Evolutionary conservation across 805 yeast species (phyloP).

Genomic region (Candida sanyiensis): DNA sequence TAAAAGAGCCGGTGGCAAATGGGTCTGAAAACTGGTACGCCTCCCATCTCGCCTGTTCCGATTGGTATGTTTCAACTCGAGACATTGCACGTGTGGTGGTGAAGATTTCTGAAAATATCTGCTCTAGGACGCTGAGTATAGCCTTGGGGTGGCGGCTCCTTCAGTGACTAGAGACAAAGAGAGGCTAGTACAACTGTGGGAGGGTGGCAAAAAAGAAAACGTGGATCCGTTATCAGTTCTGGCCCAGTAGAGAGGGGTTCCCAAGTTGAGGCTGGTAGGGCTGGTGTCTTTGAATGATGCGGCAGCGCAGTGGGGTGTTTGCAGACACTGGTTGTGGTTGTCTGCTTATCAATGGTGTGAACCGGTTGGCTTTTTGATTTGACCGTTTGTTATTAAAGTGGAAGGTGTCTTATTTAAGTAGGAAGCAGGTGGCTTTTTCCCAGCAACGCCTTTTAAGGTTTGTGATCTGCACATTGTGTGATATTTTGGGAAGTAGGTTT

Average conservation of each 20-base stretch:
- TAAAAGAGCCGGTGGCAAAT: slow-evolving; percentile 53
- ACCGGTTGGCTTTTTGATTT: too few relatives aligned
- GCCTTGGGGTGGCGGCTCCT: neutral
- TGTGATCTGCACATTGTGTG: slow-evolving; percentile 3
- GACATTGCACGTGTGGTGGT: neutral
- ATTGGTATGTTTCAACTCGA: slow-evolving; percentile 11
- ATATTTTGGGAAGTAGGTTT: neutral
- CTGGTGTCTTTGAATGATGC: too few relatives aligned
- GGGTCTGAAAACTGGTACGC: slow-evolving; percentile 66
- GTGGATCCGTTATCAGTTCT: too few relatives aligned
- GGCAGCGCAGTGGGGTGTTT: too few relatives aligned
- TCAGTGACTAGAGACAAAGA: neutral
- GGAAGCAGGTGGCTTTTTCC: neutral
- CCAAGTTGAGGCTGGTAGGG: too few relatives aligned
- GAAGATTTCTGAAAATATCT: slow-evolving; percentile 1
- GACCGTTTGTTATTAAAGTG: too few relatives aligned
- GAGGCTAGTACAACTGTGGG: too few relatives aligned
- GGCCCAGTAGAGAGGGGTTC: too few relatives aligned
- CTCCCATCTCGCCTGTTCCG: slow-evolving; percentile 39
- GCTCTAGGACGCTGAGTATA: neutral
- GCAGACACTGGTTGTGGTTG: too few relatives aligned
- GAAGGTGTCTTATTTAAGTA: slow-evolving; percentile 7
- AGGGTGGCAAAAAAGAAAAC: too few relatives aligned
- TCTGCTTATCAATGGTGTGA: too few relatives aligned
- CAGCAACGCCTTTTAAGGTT: neutral